Conservation (phyloP, 228 moss, liverwort and hornwort species). For the Sphagnum fallax region DNA sequence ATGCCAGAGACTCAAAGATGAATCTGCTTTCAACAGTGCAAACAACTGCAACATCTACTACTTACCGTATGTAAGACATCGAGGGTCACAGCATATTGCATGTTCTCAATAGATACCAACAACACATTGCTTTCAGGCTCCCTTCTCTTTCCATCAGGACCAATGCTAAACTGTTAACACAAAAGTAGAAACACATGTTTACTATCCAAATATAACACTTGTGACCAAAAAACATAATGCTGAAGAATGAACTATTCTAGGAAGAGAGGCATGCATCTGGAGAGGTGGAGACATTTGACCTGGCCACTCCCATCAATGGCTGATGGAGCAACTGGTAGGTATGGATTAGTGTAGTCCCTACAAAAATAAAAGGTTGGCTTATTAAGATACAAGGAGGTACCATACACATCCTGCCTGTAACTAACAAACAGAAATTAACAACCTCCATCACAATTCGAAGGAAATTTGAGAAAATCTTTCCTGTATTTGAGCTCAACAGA, state of each 20-base stretch:
- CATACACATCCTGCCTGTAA: no score
- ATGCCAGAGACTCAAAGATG: no score
- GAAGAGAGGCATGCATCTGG: no score
- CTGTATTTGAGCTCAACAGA: no score
- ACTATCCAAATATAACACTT: no score
- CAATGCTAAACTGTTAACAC: constrained; percentile 70
- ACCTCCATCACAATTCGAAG: neutral
- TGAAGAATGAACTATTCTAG: no score
- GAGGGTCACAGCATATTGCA: constrained; percentile 98
- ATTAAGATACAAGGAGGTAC: no score
- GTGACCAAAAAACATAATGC: no score
- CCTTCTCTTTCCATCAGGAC: constrained; percentile 91
- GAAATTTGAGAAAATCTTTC: no score
- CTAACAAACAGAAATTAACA: neutral
- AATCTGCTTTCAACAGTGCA: constrained; percentile 4
- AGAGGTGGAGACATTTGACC: constrained; percentile 34
- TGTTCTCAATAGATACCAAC: constrained; percentile 93
- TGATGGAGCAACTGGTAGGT: constrained; percentile 92
- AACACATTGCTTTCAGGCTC: constrained; percentile 98
- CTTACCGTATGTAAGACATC: constrained; percentile 89
- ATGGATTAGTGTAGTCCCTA: constrained; percentile 98
- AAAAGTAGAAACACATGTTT: neutral
- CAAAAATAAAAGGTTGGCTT: neutral
- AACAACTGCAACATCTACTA: neutral
- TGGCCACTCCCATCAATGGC: constrained; percentile 93